These are phyloP conservation scores for Pleurotus tuoliensis DNA, from an alignment of 768 basidiomycete genomes.

Conservation along the genomic window DNA sequence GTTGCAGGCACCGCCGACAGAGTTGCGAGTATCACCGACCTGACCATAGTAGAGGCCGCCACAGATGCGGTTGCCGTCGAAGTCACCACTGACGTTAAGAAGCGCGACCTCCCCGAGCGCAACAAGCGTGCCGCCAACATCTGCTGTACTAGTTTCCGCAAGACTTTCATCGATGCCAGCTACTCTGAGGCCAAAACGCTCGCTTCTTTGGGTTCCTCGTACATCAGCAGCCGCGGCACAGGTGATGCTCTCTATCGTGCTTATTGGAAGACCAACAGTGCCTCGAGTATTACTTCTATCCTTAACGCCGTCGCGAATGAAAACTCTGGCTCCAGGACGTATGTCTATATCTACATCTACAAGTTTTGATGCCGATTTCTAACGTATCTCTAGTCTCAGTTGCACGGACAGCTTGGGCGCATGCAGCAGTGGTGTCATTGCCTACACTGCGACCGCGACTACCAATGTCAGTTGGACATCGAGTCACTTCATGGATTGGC, in stretches of 20 bases:
- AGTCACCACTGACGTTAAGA: constrained; percentile 30
- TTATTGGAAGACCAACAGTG: constrained; percentile 34
- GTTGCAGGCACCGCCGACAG: constrained; percentile 18
- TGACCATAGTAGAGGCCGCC: constrained; percentile 22
- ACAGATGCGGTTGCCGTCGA: constrained; percentile 27
- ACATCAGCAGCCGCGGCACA: constrained; percentile 32
- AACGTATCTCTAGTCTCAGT: constrained; percentile 24
- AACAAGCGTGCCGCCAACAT: constrained; percentile 29
- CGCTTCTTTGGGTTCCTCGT: constrained; percentile 26
- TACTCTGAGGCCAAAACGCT: constrained; percentile 38
- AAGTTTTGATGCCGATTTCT: background rate
- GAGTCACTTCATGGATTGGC: background rate
- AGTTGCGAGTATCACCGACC: constrained; percentile 13
- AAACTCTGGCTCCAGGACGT: constrained; percentile 35
- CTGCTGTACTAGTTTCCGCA: background rate
- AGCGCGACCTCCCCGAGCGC: constrained; percentile 24
- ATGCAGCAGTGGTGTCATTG: constrained; percentile 37
- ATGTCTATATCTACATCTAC: constrained; percentile 7
- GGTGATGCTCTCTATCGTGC: constrained; percentile 32
- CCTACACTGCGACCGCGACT: constrained; percentile 39
- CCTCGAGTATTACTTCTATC: constrained; percentile 26
- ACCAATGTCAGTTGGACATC: constrained; percentile 29
- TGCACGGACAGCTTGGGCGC: constrained; percentile 35
- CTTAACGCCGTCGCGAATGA: constrained; percentile 37
- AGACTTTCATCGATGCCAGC: constrained; percentile 13